A percentile compares a stretch with the other conserved stretches of the same genome.
Evolutionary conservation across 2,329 filamentous ascomycete species (phyloP).

Genomic region (Alternaria infectoria): DNA sequence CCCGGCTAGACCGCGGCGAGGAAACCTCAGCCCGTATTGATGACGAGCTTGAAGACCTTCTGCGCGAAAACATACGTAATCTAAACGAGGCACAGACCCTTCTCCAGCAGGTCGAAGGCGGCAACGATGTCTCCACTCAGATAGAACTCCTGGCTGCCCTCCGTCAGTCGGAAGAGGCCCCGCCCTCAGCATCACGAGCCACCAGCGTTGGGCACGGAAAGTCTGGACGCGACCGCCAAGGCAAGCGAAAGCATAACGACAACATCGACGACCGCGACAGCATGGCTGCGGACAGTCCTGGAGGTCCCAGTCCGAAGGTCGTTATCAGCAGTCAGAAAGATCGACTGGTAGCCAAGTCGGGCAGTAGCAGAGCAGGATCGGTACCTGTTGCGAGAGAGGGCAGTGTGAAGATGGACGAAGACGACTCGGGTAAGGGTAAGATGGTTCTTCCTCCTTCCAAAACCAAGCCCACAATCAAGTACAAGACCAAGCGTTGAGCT

Average conservation of each 20-base stretch:
- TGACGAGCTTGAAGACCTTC: conserved; percentile 53
- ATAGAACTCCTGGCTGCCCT: conserved; percentile 57
- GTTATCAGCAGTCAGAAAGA: conserved; percentile 39
- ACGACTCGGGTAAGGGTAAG: conserved; percentile 54
- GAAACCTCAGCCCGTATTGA: conserved; percentile 50
- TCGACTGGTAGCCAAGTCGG: conserved; percentile 49
- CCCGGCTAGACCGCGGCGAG: conserved; percentile 40
- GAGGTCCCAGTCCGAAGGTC: conserved; percentile 45
- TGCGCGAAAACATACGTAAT: conserved; percentile 57
- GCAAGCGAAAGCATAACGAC: conserved; percentile 47
- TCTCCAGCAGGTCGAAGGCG: conserved; percentile 50
- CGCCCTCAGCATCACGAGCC: conserved; percentile 43
- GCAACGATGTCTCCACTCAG: conserved; percentile 51
- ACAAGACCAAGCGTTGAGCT: conserved; percentile 24
- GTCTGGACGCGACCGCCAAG: conserved; percentile 44
- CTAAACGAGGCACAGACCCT: conserved; percentile 54
- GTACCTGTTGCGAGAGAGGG: conserved; percentile 55
- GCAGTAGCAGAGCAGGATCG: conserved; percentile 49
- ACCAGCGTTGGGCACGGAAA: conserved; percentile 43
- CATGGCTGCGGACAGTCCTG: conserved; percentile 47
- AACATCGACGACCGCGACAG: conserved; percentile 47
- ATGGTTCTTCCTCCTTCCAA: conserved; percentile 39
- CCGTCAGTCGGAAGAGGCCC: conserved; percentile 53
- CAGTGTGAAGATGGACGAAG: conserved; percentile 58
- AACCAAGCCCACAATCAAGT: conserved; percentile 18